Conservation (phyloP, 2,329 filamentous ascomycete genomes). For the Fonsecaea pedrosoi region DNA sequence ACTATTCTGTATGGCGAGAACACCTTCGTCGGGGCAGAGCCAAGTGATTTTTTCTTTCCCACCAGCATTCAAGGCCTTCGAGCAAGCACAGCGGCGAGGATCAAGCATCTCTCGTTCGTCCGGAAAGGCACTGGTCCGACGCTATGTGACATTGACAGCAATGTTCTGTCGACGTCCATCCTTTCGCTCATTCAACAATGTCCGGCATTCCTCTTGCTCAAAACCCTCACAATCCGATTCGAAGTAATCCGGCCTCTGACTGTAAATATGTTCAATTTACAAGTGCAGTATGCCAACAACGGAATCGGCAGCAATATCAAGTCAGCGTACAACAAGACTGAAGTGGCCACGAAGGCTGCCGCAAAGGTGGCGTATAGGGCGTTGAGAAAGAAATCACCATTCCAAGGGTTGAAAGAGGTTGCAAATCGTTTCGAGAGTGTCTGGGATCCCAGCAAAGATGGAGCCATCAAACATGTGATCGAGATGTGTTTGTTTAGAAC, state of each 20-base stretch:
- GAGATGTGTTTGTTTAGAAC: conserved; percentile 17
- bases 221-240: conserved; percentile 27
- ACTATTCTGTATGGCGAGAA: conserved; percentile 32
- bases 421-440: conserved; percentile 2
- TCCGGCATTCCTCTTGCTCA: conserved; percentile 25
- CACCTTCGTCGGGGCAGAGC: conserved; percentile 28
- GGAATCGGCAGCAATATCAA: not conserved
- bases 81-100: conserved; percentile 21
- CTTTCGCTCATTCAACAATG: conserved; percentile 18
- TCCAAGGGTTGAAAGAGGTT: conserved; percentile 17
- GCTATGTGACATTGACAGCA: conserved; percentile 6
- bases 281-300: conserved; percentile 8
- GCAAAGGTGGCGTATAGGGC: conserved; percentile 23
- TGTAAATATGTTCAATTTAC: conserved; percentile 13
- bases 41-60: conserved; percentile 27
- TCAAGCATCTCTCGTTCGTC: conserved; percentile 24
- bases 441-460: not conserved
- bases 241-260: conserved; percentile 25
- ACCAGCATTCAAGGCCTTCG: conserved; percentile 24
- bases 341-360: conserved; percentile 13
- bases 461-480: conserved; percentile 7
- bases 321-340: conserved; percentile 25
- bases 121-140: not conserved
- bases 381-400: conserved; percentile 15
- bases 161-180: conserved; percentile 3